A percentile compares a stretch with the other conserved stretches of the same genome.
These are phyloP conservation scores for Raffaelea ambrosiae DNA, from an alignment of 2,329 filamentous ascomycete species.

Conservation along the genomic window DNA sequence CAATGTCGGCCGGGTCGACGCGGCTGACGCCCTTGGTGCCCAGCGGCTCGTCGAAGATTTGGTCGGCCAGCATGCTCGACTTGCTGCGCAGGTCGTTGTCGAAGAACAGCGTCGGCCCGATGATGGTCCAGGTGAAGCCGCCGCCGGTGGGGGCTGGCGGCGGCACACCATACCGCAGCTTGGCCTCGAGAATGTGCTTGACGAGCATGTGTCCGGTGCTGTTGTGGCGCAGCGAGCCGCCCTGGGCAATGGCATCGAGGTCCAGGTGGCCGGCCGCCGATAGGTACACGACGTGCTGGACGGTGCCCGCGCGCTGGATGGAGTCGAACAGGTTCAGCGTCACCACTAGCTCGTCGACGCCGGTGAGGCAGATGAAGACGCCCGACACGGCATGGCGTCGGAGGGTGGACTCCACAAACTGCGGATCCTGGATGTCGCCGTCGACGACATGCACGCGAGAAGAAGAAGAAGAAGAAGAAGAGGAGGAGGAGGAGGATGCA, in stretches of 20 bases:
- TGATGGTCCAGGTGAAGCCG: not conserved
- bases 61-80: not conserved
- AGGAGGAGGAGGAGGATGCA: too few species aligned
- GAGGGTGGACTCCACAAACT: not conserved
- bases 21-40: not conserved
- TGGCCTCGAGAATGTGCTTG: not conserved
- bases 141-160: too few species aligned
- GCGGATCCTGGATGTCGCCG: not conserved
- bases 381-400: not conserved
- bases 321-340: not conserved
- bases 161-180: not conserved
- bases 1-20: not conserved
- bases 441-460: not conserved
- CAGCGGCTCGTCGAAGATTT: not conserved
- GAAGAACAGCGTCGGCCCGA: not conserved
- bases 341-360: not conserved
- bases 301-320: not conserved
- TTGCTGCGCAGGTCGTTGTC: not conserved
- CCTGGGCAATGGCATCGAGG: not conserved
- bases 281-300: not conserved
- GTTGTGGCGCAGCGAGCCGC: not conserved
- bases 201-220: not conserved
- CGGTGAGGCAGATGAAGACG: not conserved
- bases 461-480: too few species aligned
- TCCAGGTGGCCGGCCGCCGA: not conserved